Evolutionary conservation across 176 grass and related monocot species (phyloP).

Genomic region (Microstegium vimineum): DNA sequence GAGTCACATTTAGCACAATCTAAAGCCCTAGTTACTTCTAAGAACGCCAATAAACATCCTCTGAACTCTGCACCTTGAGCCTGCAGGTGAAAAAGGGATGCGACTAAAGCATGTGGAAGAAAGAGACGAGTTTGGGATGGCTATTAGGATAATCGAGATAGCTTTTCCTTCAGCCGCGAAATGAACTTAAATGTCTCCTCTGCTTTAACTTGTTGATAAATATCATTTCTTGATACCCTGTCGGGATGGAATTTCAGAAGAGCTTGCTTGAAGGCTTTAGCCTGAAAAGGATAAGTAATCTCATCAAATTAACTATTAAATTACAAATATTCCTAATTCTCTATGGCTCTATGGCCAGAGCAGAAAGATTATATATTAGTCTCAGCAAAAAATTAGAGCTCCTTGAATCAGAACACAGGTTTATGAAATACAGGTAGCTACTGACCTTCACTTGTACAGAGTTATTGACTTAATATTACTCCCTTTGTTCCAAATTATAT

Average conservation of each 20-base stretch:
- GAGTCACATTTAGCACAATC: neutral
- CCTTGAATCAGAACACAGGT: neutral
- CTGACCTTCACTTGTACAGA: neutral
- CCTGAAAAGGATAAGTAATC: constrained; percentile 42
- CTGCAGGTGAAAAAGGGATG: neutral
- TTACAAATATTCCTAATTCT: neutral
- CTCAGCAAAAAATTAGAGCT: neutral
- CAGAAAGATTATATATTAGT: neutral
- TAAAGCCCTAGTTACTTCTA: constrained; percentile 25
- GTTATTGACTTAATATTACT: neutral
- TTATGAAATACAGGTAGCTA: neutral
- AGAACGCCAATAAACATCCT: constrained; percentile 1
- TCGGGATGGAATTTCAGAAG: constrained; percentile 88
- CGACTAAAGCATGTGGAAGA: neutral
- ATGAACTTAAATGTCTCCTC: constrained; percentile 99
- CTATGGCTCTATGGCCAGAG: neutral
- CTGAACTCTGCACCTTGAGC: neutral
- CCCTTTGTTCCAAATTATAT: neutral
- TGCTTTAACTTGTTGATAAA: constrained; percentile 75
- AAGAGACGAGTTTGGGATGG: neutral
- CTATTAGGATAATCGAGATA: constrained; percentile 31
- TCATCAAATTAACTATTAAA: neutral
- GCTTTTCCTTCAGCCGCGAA: constrained; percentile 79
- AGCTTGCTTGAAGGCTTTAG: constrained; percentile 88
- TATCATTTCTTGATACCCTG: constrained; percentile 66